Percentiles rank a stretch among this genome's conserved stretches.
Evolutionary conservation across 176 grass and related monocot genomes (phyloP).

Genomic region (Bromus sterilis): DNA sequence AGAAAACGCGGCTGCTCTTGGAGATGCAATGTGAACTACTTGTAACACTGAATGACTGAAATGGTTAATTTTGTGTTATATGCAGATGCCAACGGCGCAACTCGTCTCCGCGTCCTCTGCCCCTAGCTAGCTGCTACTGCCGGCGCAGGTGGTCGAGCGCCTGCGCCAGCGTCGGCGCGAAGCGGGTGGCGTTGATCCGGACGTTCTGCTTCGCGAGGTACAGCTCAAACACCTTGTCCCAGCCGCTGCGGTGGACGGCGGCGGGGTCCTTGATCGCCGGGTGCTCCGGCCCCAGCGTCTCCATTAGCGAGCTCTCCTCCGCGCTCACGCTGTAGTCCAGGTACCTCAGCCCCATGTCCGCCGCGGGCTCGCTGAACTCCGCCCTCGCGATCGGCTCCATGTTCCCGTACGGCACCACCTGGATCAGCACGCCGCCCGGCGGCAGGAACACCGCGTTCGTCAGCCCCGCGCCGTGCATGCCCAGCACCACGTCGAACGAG

Average conservation of each 20-base stretch:
- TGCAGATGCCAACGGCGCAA: background rate
- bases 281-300: background rate
- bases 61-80: background rate
- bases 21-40: background rate
- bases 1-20: too few species aligned
- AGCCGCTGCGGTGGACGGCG: slow-evolving; percentile 38
- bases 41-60: background rate
- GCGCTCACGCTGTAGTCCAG: slow-evolving; percentile 33
- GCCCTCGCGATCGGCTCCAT: slow-evolving; percentile 29
- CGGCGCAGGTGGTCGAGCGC: background rate
- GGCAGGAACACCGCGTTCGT: slow-evolving; percentile 49
- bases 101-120: background rate
- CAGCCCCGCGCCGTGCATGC: slow-evolving; percentile 47
- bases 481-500: slow-evolving; percentile 48
- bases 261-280: slow-evolving; percentile 39
- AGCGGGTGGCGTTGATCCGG: background rate
- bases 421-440: slow-evolving; percentile 26
- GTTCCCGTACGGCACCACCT: slow-evolving; percentile 43
- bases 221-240: background rate
- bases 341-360: slow-evolving; percentile 41
- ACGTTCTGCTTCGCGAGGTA: background rate
- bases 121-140: background rate
- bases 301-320: slow-evolving; percentile 46
- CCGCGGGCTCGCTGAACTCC: slow-evolving; percentile 30
- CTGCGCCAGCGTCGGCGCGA: background rate